Conservation (phyloP, 768 basidiomycete species). For the Mycena filopes region DNA sequence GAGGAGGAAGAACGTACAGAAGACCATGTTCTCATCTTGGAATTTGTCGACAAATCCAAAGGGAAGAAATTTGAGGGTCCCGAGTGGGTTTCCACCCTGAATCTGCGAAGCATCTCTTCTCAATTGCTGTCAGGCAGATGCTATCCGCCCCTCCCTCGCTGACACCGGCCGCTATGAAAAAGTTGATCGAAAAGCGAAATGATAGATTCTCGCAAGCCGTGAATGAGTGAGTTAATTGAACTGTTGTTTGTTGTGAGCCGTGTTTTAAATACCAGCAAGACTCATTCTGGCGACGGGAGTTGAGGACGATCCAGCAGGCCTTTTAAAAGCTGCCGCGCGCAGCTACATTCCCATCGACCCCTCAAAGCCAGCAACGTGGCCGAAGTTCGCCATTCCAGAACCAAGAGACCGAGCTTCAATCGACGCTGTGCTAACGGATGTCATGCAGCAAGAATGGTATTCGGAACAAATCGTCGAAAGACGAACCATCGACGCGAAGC, state of each 20-base stretch:
- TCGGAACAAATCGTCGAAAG: conserved; percentile 72
- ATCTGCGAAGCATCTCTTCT: background rate
- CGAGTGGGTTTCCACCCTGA: conserved; percentile 35
- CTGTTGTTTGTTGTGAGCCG: background rate
- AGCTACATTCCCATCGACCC: conserved; percentile 81
- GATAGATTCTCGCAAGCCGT: conserved; percentile 71
- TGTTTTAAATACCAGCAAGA: conserved; percentile 47
- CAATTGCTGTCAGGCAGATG: conserved; percentile 27
- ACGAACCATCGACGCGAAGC: conserved; percentile 63
- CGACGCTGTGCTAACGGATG: conserved; percentile 64
- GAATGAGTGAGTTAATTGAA: conserved; percentile 67
- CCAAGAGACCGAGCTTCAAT: conserved; percentile 68
- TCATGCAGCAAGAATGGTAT: conserved; percentile 73
- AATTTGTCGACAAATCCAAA: conserved; percentile 50
- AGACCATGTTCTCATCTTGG: conserved; percentile 58
- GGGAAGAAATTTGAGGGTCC: conserved; percentile 45
- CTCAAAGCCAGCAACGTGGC: conserved; percentile 26
- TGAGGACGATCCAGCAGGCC: conserved; percentile 67
- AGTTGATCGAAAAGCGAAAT: conserved; percentile 78
- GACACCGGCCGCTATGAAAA: conserved; percentile 69
- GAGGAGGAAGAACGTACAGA: conserved; percentile 45
- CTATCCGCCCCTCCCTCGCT: conserved; percentile 50
- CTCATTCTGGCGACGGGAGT: conserved; percentile 64
- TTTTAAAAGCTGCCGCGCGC: conserved; percentile 74
- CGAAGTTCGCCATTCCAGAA: conserved; percentile 46